These are phyloP conservation scores for Jamesozyma hellenica DNA, from an alignment of 805 yeast species.

Conservation along the genomic window DNA sequence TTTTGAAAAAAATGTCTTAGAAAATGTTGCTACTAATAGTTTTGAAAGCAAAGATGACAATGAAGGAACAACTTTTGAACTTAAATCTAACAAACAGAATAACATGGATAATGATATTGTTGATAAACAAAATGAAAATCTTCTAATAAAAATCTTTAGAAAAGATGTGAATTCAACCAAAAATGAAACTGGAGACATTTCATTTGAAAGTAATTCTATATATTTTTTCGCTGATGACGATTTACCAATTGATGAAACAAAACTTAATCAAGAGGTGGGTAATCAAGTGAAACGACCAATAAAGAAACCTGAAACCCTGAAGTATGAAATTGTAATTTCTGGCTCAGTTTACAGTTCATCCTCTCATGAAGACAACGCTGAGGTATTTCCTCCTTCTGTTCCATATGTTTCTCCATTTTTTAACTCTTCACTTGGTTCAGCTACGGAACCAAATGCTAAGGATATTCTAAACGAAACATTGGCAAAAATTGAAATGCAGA, in stretches of 20 bases:
- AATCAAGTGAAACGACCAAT: too few relatives aligned
- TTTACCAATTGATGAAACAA: neutral
- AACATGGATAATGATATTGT: neutral
- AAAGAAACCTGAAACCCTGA: neutral
- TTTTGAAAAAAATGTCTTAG: too few relatives aligned
- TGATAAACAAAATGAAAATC: neutral
- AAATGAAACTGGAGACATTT: neutral
- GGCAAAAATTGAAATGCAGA: neutral
- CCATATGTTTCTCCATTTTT: constrained; percentile 19
- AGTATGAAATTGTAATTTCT: constrained; percentile 13
- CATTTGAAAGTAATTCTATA: constrained; percentile 7
- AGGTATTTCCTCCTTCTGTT: constrained; percentile 2
- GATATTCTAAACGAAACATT: constrained; percentile 3
- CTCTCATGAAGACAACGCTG: constrained; percentile 14
- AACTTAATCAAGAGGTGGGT: neutral
- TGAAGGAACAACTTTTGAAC: too few relatives aligned
- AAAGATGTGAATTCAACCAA: too few relatives aligned
- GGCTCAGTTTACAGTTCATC: constrained; percentile 19
- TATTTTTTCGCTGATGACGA: constrained; percentile 13
- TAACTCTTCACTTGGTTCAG: constrained; percentile 11
- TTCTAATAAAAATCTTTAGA: neutral
- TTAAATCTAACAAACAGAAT: neutral
- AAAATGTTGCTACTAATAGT: too few relatives aligned
- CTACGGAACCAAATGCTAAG: constrained; percentile 1
- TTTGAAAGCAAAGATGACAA: too few relatives aligned